A percentile compares a stretch with the other conserved stretches of the same genome.
phyloP scores from a whole-genome alignment of 1,139 yeast genomes.

The Meyerozyma elateridarum region DNA sequence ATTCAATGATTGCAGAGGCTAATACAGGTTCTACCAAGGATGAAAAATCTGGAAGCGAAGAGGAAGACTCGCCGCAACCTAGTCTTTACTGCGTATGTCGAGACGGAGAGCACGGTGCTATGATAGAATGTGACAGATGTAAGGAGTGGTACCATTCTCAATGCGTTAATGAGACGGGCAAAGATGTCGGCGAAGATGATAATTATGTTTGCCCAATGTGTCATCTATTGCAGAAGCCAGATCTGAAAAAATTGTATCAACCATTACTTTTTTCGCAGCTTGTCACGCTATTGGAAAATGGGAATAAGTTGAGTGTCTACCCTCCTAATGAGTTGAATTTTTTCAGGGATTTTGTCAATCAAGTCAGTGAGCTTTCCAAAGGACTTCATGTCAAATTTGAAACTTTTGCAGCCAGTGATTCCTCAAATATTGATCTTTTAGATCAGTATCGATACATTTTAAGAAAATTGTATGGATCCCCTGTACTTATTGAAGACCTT shows the following conservation, averaged over 20 bases:
- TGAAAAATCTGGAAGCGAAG: neutral
- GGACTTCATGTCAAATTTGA: slow-evolving; percentile 11
- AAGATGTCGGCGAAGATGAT: slow-evolving; percentile 27
- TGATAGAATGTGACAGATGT: slow-evolving; percentile 79
- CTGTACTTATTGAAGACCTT: slow-evolving; percentile 23
- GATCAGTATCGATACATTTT: slow-evolving; percentile 21
- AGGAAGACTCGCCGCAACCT: slow-evolving; percentile 7
- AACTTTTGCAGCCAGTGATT: slow-evolving; percentile 11
- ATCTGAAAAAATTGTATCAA: slow-evolving; percentile 14
- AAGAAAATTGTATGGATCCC: slow-evolving; percentile 34
- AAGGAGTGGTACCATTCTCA: slow-evolving; percentile 76
- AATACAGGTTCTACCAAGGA: no score
- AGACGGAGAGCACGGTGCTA: slow-evolving; percentile 59
- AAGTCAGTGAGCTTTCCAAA: slow-evolving; percentile 4
- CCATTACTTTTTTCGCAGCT: slow-evolving; percentile 21
- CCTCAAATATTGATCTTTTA: no score
- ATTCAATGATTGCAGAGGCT: neutral
- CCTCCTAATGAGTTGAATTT: slow-evolving; percentile 36
- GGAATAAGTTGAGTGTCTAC: slow-evolving; percentile 29
- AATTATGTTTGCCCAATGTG: slow-evolving; percentile 68
- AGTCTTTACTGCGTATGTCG: slow-evolving; percentile 66
- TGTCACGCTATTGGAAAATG: slow-evolving; percentile 19
- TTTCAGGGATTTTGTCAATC: slow-evolving; percentile 22
- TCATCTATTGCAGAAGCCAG: slow-evolving; percentile 22
- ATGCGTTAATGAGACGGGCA: slow-evolving; percentile 49